A percentile compares a stretch with the other conserved stretches of the same genome.
phyloP scores from a whole-genome alignment of 139 green algal genomes.

The Tetradesmus lagerheimii region DNA sequence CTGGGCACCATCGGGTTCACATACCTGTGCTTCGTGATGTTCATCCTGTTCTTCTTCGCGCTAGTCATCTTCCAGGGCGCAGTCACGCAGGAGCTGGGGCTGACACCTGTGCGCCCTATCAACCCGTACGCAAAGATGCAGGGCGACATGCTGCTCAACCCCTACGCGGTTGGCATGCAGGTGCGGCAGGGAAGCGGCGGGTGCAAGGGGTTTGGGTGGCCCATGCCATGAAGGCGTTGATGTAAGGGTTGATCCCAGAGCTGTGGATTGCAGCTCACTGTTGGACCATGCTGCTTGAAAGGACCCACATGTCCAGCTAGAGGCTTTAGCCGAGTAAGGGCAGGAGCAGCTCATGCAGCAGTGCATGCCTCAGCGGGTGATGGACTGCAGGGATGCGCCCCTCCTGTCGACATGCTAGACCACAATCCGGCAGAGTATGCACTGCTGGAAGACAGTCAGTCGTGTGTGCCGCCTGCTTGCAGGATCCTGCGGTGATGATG shows the following conservation, averaged over 20 bases:
- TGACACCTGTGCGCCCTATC: conserved; percentile 11
- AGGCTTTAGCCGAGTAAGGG: no score
- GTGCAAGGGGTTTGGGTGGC: no score
- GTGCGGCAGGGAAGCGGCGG: not conserved
- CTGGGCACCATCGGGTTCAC: conserved; percentile 56
- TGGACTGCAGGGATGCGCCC: no score
- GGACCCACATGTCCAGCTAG: no score
- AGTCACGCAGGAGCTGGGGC: conserved; percentile 56
- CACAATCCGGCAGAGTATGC: no score
- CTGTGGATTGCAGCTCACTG: no score
- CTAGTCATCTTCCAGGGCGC: conserved; percentile 62
- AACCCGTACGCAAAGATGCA: conserved; percentile 37
- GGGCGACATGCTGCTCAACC: conserved; percentile 19
- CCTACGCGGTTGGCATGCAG: conserved; percentile 32
- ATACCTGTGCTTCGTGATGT: conserved; percentile 61
- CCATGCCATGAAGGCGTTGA: no score
- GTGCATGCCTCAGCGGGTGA: not conserved
- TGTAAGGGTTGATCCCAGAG: no score
- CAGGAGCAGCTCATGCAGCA: not conserved
- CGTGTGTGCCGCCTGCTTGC: not conserved
- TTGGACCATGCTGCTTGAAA: no score
- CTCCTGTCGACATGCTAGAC: no score
- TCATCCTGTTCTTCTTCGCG: conserved; percentile 60
- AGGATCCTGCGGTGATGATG: conserved; percentile 10
- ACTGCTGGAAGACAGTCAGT: not conserved